phyloP scores from a whole-genome alignment of 805 yeast species.

The Metschnikowia cubensis region DNA sequence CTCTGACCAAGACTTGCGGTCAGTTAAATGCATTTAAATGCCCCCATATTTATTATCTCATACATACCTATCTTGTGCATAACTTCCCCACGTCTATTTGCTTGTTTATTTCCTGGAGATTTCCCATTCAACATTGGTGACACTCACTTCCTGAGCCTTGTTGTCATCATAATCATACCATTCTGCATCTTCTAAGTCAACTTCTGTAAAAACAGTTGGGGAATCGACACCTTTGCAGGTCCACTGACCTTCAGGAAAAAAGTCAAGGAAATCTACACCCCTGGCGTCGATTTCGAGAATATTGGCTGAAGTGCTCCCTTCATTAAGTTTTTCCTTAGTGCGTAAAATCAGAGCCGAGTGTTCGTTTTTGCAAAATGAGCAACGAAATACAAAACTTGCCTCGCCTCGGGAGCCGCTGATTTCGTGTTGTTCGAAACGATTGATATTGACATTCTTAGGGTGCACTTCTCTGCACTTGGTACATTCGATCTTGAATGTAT shows the following conservation, averaged over 20 bases:
- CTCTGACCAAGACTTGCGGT: too few species aligned
- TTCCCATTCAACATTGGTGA: slow-evolving; percentile 70
- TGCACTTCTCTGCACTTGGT: slow-evolving; percentile 76
- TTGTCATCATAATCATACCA: slow-evolving; percentile 96
- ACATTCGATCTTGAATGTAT: slow-evolving; percentile 70
- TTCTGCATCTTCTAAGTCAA: slow-evolving; percentile 75
- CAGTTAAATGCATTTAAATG: too few species aligned
- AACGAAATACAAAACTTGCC: slow-evolving; percentile 76
- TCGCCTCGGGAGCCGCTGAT: slow-evolving; percentile 72
- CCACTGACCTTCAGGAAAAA: slow-evolving; percentile 64
- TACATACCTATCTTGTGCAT: too few species aligned
- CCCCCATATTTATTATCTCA: too few species aligned
- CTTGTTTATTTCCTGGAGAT: slow-evolving; percentile 31
- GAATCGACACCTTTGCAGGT: slow-evolving; percentile 51
- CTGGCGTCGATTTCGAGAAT: slow-evolving; percentile 77
- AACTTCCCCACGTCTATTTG: background rate
- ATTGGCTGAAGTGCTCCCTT: slow-evolving; percentile 40
- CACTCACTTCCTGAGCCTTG: slow-evolving; percentile 72
- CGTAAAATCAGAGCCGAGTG: slow-evolving; percentile 34
- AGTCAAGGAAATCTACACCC: slow-evolving; percentile 71
- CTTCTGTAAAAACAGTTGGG: slow-evolving; percentile 51
- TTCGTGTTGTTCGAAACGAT: slow-evolving; percentile 61
- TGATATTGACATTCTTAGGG: slow-evolving; percentile 64
- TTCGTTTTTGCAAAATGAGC: slow-evolving; percentile 57
- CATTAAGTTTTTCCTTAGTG: slow-evolving; percentile 29